Conservation (phyloP, 2,329 filamentous ascomycete species). For the Fusarium brachygibbosum region DNA sequence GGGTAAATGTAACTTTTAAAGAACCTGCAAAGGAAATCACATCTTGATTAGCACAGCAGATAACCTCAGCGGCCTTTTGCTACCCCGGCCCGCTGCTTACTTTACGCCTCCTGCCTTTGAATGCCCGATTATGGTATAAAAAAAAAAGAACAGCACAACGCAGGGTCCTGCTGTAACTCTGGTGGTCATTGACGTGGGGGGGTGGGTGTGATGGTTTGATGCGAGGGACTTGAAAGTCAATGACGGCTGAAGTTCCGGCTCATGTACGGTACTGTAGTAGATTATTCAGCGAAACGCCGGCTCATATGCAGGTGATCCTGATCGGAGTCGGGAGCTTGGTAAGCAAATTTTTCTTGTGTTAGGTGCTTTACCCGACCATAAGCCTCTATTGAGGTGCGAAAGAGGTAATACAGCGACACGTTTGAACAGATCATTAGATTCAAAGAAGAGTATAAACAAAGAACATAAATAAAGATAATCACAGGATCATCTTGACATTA, state of each 20-base stretch:
- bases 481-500: slow-evolving; percentile 15
- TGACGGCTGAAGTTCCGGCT: slow-evolving; percentile 33
- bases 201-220: slow-evolving; percentile 4
- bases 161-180: slow-evolving; percentile 27
- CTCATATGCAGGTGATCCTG: slow-evolving; percentile 20
- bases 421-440: background rate
- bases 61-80: background rate
- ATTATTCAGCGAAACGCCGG: slow-evolving; percentile 45
- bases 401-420: background rate
- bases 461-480: background rate
- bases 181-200: slow-evolving; percentile 32
- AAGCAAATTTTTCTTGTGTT: slow-evolving; percentile 14
- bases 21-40: background rate
- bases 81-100: background rate
- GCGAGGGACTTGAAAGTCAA: slow-evolving; percentile 39
- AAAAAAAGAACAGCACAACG: slow-evolving; percentile 15
- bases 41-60: background rate
- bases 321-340: slow-evolving; percentile 23
- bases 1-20: background rate
- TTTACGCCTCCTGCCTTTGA: background rate
- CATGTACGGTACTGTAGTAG: slow-evolving; percentile 35
- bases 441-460: background rate
- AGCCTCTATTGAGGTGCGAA: slow-evolving; percentile 9
- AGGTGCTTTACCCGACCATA: background rate
- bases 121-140: slow-evolving; percentile 15